Evolutionary conservation across 1,139 yeast species (phyloP), one percentile per base, ranked within the genome.

Genomic region (Keqinozyma sinolaborantium): DNA sequence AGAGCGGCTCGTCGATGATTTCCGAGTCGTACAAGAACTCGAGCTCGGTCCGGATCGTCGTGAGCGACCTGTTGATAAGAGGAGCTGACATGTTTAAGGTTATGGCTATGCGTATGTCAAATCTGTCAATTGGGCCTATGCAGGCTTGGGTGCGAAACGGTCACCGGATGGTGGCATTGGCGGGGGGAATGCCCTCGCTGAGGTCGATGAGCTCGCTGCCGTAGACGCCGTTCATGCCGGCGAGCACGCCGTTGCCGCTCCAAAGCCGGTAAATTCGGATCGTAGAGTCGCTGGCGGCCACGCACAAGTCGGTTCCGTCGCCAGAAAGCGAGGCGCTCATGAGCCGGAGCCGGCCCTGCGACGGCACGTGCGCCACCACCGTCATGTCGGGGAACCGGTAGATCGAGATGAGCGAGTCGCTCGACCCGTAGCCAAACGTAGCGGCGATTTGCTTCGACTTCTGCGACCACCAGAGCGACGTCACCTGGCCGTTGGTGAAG

Each of bases 11-110:
- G 16, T 81, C 69, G 36, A 88, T 78, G 31, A 86, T 94, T 28
- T 81, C 79, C 1, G 94, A 82, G 47, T 86, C 95, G 32, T 62
- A 65, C 32, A 88, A 67, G 53, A 87, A 87, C 54, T 86, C 95
- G 32, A 88, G 73, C 53, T 88, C 86, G 9, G 88, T 85, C 56
- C 78, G 77, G 35, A 86, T 64, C 10, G 81, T 78, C 3, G 90
- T 78, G 41, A 86, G 60, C 3, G 95, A 84, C 50, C 95, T 78
- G 61, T 85, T 86, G 39, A 85, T 76, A 31, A 78, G 64, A 1
- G 94, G 83, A 8, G 77, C 70, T 7, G 73, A 65, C 74, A 68
- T 69, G 23, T 11, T 32, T 7, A 28, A 11, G 21, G 14, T 18
- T 7, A 16, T 26, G 26, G 11, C 29, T 33, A 15, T 18, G 21